These are phyloP conservation scores for Thelonectria blattea DNA, from an alignment of 2,329 filamentous ascomycete genomes.

Conservation along the genomic window DNA sequence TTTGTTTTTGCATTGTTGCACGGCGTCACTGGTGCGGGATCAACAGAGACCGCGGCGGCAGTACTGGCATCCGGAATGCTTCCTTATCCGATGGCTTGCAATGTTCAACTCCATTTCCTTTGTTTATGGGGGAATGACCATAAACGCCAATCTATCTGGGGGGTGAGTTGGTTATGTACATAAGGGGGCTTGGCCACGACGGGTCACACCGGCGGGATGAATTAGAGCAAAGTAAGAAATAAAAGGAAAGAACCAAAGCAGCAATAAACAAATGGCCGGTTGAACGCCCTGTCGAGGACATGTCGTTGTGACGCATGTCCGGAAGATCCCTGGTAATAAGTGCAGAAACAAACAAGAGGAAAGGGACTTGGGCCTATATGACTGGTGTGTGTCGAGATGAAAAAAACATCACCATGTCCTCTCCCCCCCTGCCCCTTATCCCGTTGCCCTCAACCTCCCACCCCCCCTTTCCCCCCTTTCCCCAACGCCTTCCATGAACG, in stretches of 20 bases:
- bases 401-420: conserved; percentile 7
- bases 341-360: conserved; percentile 9
- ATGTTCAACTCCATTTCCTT: conserved; percentile 20
- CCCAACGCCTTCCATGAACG: conserved; percentile 32
- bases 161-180: conserved; percentile 16
- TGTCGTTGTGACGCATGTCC: conserved; percentile 16
- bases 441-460: conserved; percentile 6
- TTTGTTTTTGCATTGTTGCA: conserved; percentile 8
- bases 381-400: conserved; percentile 8
- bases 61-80: neutral
- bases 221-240: conserved; percentile 14
- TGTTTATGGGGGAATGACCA: conserved; percentile 3
- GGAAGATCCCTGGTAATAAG: conserved; percentile 25
- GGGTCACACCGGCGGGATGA: neutral
- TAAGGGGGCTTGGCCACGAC: conserved; percentile 8
- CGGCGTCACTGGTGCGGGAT: conserved; percentile 10
- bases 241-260: conserved; percentile 19
- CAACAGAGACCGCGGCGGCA: conserved; percentile 7
- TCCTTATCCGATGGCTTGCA: conserved; percentile 5
- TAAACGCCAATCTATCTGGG: conserved; percentile 23
- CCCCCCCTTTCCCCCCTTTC: no score
- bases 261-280: conserved; percentile 29
- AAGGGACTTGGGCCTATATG: conserved; percentile 8
- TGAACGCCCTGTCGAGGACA: conserved; percentile 35
- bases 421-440: neutral